phyloP scores from a whole-genome alignment of 371 early-diverging fungal species.

The Rhizomucor pusillus region DNA sequence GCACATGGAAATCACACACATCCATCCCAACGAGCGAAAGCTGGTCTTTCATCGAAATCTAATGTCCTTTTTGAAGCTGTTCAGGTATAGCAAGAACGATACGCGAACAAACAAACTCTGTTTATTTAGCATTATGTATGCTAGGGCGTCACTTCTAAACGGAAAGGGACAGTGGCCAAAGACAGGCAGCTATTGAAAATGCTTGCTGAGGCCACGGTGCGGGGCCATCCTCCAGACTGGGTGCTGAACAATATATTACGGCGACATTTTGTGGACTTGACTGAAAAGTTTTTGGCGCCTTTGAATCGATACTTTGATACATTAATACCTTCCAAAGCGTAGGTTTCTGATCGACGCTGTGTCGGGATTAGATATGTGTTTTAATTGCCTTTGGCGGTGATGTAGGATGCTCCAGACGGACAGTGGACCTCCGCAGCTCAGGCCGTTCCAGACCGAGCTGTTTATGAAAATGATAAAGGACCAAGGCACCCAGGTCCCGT shows the following conservation, averaged over 20 bases:
- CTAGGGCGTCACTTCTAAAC: slow-evolving; percentile 70
- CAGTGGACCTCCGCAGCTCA: slow-evolving; percentile 35
- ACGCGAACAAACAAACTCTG: too few species aligned
- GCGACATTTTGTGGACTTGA: slow-evolving; percentile 89
- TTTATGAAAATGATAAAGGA: slow-evolving; percentile 54
- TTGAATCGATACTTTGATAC: slow-evolving; percentile 90
- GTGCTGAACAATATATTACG: slow-evolving; percentile 86
- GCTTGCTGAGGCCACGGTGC: slow-evolving; percentile 65
- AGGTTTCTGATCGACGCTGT: slow-evolving; percentile 16
- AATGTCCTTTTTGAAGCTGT: slow-evolving; percentile 53
- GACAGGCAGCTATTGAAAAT: slow-evolving; percentile 74
- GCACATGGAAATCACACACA: slow-evolving; percentile 26
- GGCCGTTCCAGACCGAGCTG: slow-evolving; percentile 52
- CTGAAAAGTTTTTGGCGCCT: slow-evolving; percentile 93
- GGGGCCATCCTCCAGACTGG: slow-evolving; percentile 67
- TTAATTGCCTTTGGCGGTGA: background rate
- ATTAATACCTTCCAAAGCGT: slow-evolving; percentile 67
- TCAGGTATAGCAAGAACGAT: too few species aligned
- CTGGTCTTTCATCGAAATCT: slow-evolving; percentile 29
- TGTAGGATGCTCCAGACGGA: slow-evolving; percentile 11
- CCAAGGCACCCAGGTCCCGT: slow-evolving; percentile 52
- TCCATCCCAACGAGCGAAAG: slow-evolving; percentile 19
- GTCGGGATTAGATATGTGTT: slow-evolving; percentile 3
- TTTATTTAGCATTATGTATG: background rate
- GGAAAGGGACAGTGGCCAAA: slow-evolving; percentile 75